Evolutionary conservation across 2,329 filamentous ascomycete genomes (phyloP).

Genomic region (Aaosphaeria pasadenensis): DNA sequence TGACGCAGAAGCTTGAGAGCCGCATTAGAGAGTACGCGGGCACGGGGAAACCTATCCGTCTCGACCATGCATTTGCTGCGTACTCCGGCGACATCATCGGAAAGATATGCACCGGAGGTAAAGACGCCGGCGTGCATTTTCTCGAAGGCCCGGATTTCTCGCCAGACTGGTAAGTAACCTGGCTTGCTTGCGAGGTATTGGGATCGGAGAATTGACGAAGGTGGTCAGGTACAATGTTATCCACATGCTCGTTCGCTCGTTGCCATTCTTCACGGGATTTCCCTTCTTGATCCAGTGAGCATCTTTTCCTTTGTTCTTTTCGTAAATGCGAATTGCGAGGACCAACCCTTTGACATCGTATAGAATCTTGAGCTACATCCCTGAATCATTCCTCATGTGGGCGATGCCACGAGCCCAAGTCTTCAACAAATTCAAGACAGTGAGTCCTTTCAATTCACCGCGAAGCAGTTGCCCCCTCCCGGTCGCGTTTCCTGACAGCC

Average conservation of each 20-base stretch:
- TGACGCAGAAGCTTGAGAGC: constrained; percentile 3
- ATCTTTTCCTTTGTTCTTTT: too few relatives aligned
- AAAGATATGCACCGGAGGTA: constrained; percentile 12
- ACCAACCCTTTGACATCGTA: background rate
- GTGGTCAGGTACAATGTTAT: background rate
- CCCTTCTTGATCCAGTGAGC: background rate
- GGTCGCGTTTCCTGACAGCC: background rate
- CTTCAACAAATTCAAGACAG: background rate
- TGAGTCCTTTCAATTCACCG: background rate
- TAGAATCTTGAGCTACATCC: background rate
- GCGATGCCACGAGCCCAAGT: background rate
- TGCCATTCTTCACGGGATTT: background rate
- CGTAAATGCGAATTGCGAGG: too few relatives aligned
- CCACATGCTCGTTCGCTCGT: background rate
- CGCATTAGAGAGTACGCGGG: background rate
- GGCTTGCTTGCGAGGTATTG: too few relatives aligned
- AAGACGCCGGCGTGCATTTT: background rate
- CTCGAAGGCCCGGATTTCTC: background rate
- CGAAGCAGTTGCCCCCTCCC: background rate
- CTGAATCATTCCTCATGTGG: background rate
- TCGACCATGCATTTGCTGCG: constrained; percentile 15
- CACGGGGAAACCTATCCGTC: background rate
- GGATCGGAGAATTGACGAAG: too few relatives aligned
- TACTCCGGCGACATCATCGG: constrained; percentile 26
- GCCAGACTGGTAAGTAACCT: background rate